Base-by-base conservation (phyloP, 306 rosid species). In the Rosa rugosa region DNA sequence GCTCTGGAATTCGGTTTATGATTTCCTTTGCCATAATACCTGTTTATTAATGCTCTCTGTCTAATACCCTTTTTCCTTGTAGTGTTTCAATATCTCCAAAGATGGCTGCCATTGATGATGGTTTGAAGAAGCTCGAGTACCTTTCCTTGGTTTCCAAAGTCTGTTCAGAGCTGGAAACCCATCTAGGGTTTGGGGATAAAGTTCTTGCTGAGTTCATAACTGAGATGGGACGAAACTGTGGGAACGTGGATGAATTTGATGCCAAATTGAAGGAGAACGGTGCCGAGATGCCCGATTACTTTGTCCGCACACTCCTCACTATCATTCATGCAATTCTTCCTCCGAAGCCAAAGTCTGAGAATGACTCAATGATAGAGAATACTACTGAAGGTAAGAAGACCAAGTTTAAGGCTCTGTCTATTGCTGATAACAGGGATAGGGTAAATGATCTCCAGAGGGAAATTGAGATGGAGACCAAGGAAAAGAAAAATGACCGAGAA, bases 271-370 rank as follows among this genome's bases (percentile, higher is more conserved):
- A 90, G 84, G 88, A 91, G 62, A 87, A 89, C 9, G 98, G 94
- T 0, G 97, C 96, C 0, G 91, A 88, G 62, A 80, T 91, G 93
- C 98, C 94, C 0, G 97, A 93, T 83, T 91, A 93, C 73, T 90
- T 93, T 38, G 95, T 93, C 60, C 84, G 71, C 45, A 90, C 97
- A 0, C 91, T 93, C 7, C 68, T 93, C 73, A 93, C 84, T 2
- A 93, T 90, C 13, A 93, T 93, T 31, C 95, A 90, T 59, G 93
- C 93, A 3, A 90, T 93, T 81, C 91, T 93, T 71, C 95, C 98
- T 75, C 97, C 97, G 14, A 85, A 88, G 76, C 60, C 72, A 25
- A 81, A 82, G 63, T 49, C 66, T 2, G 83, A 85, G 4, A 84
- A 83, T 82, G 92, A 78, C 23, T 80, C 66, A 44, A 83, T 81